Evolutionary conservation across 2,329 filamentous ascomycete species (phyloP), one percentile per base, ranked within the genome.

Genomic region (Xylaria sp.): DNA sequence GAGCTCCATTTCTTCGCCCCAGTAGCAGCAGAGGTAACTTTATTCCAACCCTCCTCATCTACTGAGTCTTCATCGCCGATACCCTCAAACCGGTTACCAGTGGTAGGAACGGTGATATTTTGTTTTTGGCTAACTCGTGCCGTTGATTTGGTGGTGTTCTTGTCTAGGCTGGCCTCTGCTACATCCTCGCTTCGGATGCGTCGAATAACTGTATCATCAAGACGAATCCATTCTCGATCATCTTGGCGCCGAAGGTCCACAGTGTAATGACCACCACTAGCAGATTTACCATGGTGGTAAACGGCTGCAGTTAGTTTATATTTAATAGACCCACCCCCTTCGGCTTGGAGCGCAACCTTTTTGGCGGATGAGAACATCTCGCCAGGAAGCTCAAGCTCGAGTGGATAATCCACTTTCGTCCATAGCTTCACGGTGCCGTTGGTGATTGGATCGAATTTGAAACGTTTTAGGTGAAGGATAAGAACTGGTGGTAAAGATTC

Each of bases 271-370:
- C 96, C 96, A 59, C 93, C 94, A 70, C 92, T 96, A 39, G 96
- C 96, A 73, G 96, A 97, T 83, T 97, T 97, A 67, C 96, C 96
- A 74, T 99, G 96, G 76, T 99, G 96, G 77, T 99, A 99, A 25
- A 99, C 94, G 33, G 97, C 96, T 22, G 91, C 92, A 69, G 90
- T 96, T 15, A 99, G 87, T 56, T 89, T 89, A 79, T 98, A 99
- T 76, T 90, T 92, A 4, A 94, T 94, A 66, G 92, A 84, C 1
- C 89, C 88, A n/a, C 79, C 78, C 49, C 90, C 89, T 70, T 90
- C 89, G 17, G 87, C 83, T 29, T 86, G 83, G 69, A 92, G 83
- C 50, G 85, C 85, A 71, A 89, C 89, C 60, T 91, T 88, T 77
- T 90, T 91, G 74, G 91, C 87, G 33, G 90, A 89, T 11, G 94